These are phyloP conservation scores for Uronychia setigera DNA, from an alignment of 73 alveolate genomes.

Conservation along the genomic window DNA sequence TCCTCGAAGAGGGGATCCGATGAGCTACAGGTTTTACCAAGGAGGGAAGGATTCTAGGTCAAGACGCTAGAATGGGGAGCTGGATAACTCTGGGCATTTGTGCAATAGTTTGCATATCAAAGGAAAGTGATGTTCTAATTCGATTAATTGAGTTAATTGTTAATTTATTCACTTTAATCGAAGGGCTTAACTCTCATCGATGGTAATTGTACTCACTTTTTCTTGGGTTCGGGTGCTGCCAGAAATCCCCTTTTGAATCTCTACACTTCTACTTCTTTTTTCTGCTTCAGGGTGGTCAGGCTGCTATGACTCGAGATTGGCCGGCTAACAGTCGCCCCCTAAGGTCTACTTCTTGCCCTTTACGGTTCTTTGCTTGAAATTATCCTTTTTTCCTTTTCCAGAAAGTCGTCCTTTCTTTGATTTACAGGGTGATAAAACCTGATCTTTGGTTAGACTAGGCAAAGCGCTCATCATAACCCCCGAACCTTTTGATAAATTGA, in stretches of 20 bases:
- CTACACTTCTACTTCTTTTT: background rate
- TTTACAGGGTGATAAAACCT: background rate
- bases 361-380: background rate
- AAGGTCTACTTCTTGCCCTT: background rate
- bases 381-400: background rate
- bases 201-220: background rate
- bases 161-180: background rate
- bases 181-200: background rate
- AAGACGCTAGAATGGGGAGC: no score
- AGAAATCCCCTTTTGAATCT: background rate
- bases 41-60: no score
- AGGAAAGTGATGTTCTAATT: background rate
- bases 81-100: no score
- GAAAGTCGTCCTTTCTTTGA: background rate
- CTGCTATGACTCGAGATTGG: background rate
- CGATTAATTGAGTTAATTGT: background rate
- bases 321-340: background rate
- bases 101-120: background rate
- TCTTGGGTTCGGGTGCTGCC: background rate
- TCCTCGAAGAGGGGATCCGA: background rate
- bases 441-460: conserved; percentile 3
- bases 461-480: background rate
- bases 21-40: background rate
- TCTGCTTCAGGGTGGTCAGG: background rate
- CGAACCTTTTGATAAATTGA: background rate